A percentile compares a stretch with the other conserved stretches of the same genome.
These are phyloP conservation scores for Chernovozyma sophiae-reginae DNA, from an alignment of 1,139 yeast genomes.

Conservation along the genomic window DNA sequence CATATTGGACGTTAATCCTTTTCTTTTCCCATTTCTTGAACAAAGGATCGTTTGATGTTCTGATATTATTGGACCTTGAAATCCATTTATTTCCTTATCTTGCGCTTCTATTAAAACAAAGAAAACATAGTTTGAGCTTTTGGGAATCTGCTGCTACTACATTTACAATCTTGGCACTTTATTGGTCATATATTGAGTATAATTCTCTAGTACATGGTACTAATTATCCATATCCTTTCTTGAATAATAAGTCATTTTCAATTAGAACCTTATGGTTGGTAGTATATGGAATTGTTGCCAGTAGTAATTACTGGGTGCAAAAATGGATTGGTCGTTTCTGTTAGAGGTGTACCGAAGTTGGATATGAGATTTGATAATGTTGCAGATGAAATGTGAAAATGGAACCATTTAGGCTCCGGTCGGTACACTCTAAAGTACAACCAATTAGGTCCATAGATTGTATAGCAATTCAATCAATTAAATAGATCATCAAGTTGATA, in stretches of 20 bases:
- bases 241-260: conserved; percentile 7
- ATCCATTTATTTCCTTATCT: conserved; percentile 17
- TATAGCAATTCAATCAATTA: too few species aligned
- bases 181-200: conserved; percentile 7
- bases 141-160: conserved; percentile 2
- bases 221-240: conserved; percentile 18
- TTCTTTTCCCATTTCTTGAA: conserved; percentile 14
- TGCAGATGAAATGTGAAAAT: too few species aligned
- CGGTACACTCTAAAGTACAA: too few species aligned
- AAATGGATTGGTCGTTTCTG: not conserved
- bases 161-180: conserved; percentile 3
- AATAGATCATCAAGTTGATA: too few species aligned
- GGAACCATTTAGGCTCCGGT: too few species aligned
- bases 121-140: not conserved
- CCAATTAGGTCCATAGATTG: too few species aligned
- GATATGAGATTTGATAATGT: too few species aligned
- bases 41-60: conserved; percentile 13
- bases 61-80: conserved; percentile 14
- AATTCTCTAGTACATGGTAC: not conserved
- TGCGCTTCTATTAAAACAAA: conserved; percentile 3
- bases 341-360: too few species aligned
- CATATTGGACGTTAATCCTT: conserved; percentile 16
- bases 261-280: conserved; percentile 11
- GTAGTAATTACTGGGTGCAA: conserved; percentile 7
- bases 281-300: conserved; percentile 7